These are phyloP conservation scores for Colletotrichum navitas DNA, from an alignment of 2,329 filamentous ascomycete genomes.

Conservation along the genomic window DNA sequence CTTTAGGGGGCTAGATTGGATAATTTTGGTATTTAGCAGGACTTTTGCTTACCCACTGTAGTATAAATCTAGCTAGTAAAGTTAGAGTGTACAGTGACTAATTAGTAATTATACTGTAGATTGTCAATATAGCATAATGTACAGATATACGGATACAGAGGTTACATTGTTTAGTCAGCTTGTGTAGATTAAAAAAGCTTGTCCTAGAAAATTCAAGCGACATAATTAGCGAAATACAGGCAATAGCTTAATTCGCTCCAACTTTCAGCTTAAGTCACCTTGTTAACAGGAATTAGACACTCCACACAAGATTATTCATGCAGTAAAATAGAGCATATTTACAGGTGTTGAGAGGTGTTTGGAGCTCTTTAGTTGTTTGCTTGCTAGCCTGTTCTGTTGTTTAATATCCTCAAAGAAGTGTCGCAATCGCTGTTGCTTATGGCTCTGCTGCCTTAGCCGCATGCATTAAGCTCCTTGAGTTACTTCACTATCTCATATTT, in stretches of 20 bases:
- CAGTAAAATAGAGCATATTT: background rate
- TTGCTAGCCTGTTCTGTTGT: background rate
- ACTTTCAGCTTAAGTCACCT: background rate
- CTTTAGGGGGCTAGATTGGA: no score
- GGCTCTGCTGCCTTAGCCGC: background rate
- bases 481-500: background rate
- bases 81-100: background rate
- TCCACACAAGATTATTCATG: background rate
- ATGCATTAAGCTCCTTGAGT: background rate
- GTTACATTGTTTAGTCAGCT: background rate
- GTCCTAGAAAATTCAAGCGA: background rate
- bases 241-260: background rate
- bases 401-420: background rate
- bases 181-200: background rate
- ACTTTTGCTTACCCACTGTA: no score
- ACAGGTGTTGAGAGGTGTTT: accelerated
- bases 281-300: background rate
- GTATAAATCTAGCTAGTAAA: no score
- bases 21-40: no score
- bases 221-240: background rate
- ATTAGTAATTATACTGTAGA: background rate
- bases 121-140: background rate
- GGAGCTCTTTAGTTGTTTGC: background rate
- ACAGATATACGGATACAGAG: background rate
- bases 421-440: background rate